Conservation (phyloP, 2,329 filamentous ascomycete genomes). For the Metarhizium anisopliae region DNA sequence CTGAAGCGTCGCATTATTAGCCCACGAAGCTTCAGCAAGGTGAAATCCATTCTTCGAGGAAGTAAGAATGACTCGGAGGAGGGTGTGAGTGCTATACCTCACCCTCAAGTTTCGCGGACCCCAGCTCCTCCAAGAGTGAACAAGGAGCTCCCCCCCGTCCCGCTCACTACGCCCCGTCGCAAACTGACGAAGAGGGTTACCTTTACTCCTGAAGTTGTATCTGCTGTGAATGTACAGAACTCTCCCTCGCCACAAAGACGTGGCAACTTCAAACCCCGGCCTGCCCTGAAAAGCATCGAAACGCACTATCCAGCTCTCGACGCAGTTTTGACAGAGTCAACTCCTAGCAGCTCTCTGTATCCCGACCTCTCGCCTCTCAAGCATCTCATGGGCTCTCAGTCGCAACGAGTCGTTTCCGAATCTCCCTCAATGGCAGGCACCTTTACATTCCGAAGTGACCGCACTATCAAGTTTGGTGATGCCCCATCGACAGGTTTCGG, state of each 20-base stretch:
- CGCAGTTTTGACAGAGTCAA: constrained; percentile 15
- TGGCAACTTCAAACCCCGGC: constrained; percentile 32
- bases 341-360: constrained; percentile 33
- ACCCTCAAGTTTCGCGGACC: constrained; percentile 36
- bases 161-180: constrained; percentile 58
- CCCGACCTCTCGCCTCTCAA: constrained; percentile 41
- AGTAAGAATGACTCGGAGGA: constrained; percentile 27
- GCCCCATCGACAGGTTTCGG: constrained; percentile 45
- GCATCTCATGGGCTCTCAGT: constrained; percentile 18
- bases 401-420: constrained; percentile 14
- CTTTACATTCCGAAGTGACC: constrained; percentile 58
- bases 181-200: constrained; percentile 65
- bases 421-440: constrained; percentile 41
- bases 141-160: constrained; percentile 41
- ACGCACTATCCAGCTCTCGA: constrained; percentile 22
- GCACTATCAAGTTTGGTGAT: constrained; percentile 50
- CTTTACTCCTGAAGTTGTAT: constrained; percentile 65
- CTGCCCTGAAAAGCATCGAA: constrained; percentile 16
- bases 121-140: constrained; percentile 36
- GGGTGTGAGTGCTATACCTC: constrained; percentile 38
- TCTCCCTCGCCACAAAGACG: constrained; percentile 50
- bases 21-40: constrained; percentile 42
- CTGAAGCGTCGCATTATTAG: constrained; percentile 32
- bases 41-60: constrained; percentile 49
- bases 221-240: constrained; percentile 32